These are phyloP conservation scores for Fusarium chlamydosporum DNA, from an alignment of 2,329 filamentous ascomycete genomes.

Conservation along the genomic window DNA sequence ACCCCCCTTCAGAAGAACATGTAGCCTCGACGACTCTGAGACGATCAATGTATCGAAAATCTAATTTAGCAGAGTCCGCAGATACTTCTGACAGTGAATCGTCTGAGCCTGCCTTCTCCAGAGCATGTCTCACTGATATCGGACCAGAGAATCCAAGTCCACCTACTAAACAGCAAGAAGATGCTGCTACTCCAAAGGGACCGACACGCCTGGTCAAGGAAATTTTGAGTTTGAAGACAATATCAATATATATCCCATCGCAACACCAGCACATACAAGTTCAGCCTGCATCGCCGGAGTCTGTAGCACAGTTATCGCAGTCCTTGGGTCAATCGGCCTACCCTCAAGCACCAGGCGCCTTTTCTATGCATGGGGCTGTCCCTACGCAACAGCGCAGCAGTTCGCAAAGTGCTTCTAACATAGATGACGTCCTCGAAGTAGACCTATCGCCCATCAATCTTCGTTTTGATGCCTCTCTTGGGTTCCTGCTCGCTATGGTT, in stretches of 20 bases:
- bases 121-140: constrained; percentile 42
- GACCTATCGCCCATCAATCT: constrained; percentile 66
- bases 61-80: constrained; percentile 10
- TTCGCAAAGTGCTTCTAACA: neutral
- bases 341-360: constrained; percentile 72
- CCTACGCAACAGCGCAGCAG: constrained; percentile 23
- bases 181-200: constrained; percentile 65
- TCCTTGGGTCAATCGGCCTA: constrained; percentile 58
- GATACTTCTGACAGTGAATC: constrained; percentile 45
- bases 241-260: constrained; percentile 70
- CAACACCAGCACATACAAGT: constrained; percentile 62
- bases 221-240: constrained; percentile 63
- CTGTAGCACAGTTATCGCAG: constrained; percentile 50
- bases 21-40: constrained; percentile 19
- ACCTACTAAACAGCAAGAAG: constrained; percentile 54
- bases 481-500: constrained; percentile 67
- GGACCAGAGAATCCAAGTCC: constrained; percentile 31
- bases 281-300: constrained; percentile 50
- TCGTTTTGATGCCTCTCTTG: constrained; percentile 70
- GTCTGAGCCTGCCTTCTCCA: constrained; percentile 52
- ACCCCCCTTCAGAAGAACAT: constrained; percentile 27
- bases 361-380: constrained; percentile 63
- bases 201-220: constrained; percentile 70
- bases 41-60: constrained; percentile 24
- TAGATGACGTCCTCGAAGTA: constrained; percentile 61